Evolutionary conservation across 1,284 basidiomycete species (phyloP), one percentile per base, ranked within the genome.

Genomic region (Fomes fomentarius): DNA sequence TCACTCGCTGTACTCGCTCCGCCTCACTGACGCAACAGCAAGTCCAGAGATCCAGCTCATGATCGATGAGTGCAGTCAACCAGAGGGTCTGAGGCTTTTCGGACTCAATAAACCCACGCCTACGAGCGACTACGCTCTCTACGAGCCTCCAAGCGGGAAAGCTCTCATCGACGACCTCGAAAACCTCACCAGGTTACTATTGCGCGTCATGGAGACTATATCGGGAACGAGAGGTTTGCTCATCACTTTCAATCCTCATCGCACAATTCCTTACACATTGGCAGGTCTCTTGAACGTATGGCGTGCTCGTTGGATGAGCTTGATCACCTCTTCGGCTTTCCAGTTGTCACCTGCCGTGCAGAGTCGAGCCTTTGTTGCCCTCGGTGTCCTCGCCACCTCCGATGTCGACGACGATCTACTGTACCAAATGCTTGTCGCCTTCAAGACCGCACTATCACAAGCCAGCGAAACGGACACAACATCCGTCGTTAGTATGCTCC

Each of bases 261-360:
- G 43, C 44, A 26, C 17, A 4, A 28, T 26, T 10, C 24, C 21
- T 47, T 40, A 42, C 19, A 2, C 12, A 19, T 52, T 24, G 46
- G 5, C 48, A 94, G 95, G 93, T 48, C 77, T 94, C 10, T 76
- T 93, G 37, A 98, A 98, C 67, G 85, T 91, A 14, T 98, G 96
- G 95, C 83, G 91, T 54, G 93, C 94, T 24, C 81, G 95, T 35
- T 94, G 95, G 92, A 94, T 95, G 85, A 89, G 93, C 50, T 73
- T 98, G 50, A 85, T 95, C n/a, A 91, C 93, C 0, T 87, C 93
- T 1, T 94, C 90, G 0, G 94, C 94, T 19, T 97, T 98, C 78
- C 95, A 97, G 69, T 84, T 93, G 54, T 94, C 93, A 12, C 91
- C 94, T 0, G 88, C 91, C 17, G 85, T 96, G 24, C 95, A 97